Conservation (phyloP, 352 stramenopile genomes). For the Globisporangium sylvaticum region DNA sequence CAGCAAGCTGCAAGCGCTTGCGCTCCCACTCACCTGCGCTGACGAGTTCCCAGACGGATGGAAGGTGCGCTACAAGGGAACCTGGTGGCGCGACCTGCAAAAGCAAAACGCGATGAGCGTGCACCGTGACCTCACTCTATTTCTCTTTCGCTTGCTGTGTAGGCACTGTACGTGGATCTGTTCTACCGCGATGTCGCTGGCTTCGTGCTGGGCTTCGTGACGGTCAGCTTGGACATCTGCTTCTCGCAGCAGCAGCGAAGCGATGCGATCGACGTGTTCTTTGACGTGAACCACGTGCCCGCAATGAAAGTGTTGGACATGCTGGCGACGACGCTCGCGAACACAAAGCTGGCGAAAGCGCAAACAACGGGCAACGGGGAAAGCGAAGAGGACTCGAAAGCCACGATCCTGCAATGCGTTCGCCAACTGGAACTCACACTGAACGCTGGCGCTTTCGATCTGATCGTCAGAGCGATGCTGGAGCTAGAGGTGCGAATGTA, state of each 20-base stretch:
- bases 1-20: conserved; percentile 28
- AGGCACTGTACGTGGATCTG: conserved; percentile 48
- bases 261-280: conserved; percentile 58
- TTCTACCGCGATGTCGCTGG: conserved; percentile 54
- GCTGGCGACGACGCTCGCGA: conserved; percentile 34
- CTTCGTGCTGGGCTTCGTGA: conserved; percentile 56
- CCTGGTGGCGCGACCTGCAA: neutral
- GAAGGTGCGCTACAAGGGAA: conserved; percentile 32
- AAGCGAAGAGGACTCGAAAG: conserved; percentile 24
- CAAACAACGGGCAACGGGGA: neutral
- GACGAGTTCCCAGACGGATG: conserved; percentile 30
- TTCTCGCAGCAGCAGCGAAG: conserved; percentile 41
- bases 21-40: conserved; percentile 27
- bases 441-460: conserved; percentile 21
- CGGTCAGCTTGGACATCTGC: conserved; percentile 41
- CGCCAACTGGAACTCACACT: conserved; percentile 39
- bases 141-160: neutral
- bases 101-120: neutral
- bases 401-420: conserved; percentile 41
- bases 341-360: neutral
- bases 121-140: neutral
- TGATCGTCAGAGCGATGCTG: conserved; percentile 35
- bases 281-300: conserved; percentile 33
- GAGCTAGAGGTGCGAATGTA: conserved; percentile 21
- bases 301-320: conserved; percentile 29